Evolutionary conservation across 1,139 yeast species (phyloP), one percentile per base, ranked within the genome.

Genomic region (Pichia sp.): DNA sequence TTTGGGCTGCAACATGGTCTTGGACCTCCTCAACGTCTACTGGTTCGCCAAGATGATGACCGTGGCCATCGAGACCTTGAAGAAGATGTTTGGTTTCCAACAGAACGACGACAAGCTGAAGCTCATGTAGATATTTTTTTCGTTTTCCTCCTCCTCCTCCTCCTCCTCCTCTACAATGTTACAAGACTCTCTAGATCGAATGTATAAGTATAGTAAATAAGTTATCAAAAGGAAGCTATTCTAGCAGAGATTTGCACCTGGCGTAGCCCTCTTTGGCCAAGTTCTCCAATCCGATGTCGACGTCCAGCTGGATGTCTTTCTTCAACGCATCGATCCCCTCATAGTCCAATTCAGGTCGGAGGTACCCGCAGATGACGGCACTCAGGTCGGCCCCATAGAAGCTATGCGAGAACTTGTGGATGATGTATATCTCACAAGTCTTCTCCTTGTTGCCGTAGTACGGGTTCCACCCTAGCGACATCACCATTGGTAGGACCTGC

Each of bases 381-480:
- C 75, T 76, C 55, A 93, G 75, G 16, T 69, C 61, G 12, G 96
- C 95, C 2, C 99, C 99, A 63, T 95, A 95, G 66, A 95, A 95
- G 55, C 79, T 76, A 1, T 66, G 59, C 1, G 41, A 40, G 63
- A 91, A 93, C 52, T 83, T 71, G 69, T 89, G 95, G 50, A 95
- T 78, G 13, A 95, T 79, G 67, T 95, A 97, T 43, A 93, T 75
- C 63, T 95, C 99, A 8, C 87, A 93, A 0, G 96, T 84, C 67
- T 85, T 85, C 57, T 78, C 77, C 56, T 80, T 77, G 69, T 93
- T 91, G 31, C 84, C 78, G 69, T 84, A 95, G 68, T 85, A 93
- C 18, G 99, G 99, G 65, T 93, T 95, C 88, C 90, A 89, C 1
- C 99, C 99, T 26, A 95, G 79, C 19, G 96, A 88, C 88, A 91